Evolutionary conservation across 2,329 filamentous ascomycete species (phyloP), one percentile per base, ranked within the genome.

Genomic region (Arthrocladium fulminans): DNA sequence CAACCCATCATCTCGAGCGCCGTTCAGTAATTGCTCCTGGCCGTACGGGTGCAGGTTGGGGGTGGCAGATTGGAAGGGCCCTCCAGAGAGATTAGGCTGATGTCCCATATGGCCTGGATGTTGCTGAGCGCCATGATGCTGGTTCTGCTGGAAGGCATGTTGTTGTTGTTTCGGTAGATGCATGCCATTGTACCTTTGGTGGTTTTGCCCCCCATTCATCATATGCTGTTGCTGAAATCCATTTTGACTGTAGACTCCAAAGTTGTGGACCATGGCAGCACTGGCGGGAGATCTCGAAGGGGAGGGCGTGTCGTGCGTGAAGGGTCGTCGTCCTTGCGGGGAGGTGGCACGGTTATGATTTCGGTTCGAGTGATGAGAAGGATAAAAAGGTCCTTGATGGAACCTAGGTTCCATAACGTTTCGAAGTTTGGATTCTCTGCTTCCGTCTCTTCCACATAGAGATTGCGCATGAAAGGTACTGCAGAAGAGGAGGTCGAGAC

Each of bases 1-100:
- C n/a, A 72, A 68, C 50, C 71, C 73, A n/a, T 53, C 57, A 39
- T 67, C 67, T 5, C 76, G 73, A 7, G 75, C 76, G 34, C 78
- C 77, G 60, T 81, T 82, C 49, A 79, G 76, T 40, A 81, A 63
- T 57, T 80, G 76, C 48, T 69, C 71, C 40, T 58, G 56, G 10
- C 41, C 50, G 32, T 52, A 56, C 24, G 74, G 71, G 30, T 74
- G 74, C 55, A 81, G 81, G 60, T 82, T 77, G 34, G 78, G 76
- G 30, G 68, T 72, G 17, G 68, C 63, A 53, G 64, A 67, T 46
- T 70, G 64, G 53, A 74, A 62, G 30, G 67, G 65, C 29, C 69
- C 70, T 32, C 65, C 65, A 30, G 71, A 70, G 56, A 73, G 73
- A 56, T 67, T 72, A 56, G 75, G 71, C 52, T 74, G 72, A 54